Percentiles rank a stretch among this genome's conserved stretches.
These are phyloP conservation scores for Steccherinum ochraceum DNA, from an alignment of 768 basidiomycete species.

Conservation along the genomic window DNA sequence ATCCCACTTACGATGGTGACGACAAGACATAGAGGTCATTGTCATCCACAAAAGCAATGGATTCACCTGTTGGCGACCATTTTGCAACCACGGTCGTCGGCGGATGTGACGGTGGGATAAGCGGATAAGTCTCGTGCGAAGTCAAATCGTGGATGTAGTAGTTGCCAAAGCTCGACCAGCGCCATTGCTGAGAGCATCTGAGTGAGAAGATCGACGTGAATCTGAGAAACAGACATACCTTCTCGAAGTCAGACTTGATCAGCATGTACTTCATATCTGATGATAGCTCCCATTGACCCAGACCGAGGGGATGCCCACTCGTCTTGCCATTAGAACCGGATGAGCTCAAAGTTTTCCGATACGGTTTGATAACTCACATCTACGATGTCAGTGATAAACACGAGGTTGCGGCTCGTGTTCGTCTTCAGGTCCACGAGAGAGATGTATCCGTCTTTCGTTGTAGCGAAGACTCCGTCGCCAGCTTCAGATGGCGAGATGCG, in stretches of 20 bases:
- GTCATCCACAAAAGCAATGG: constrained; percentile 77
- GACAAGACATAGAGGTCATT: constrained; percentile 89
- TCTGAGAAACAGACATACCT: constrained; percentile 38
- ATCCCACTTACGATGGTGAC: constrained; percentile 47
- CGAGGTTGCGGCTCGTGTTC: constrained; percentile 58
- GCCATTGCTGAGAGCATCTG: constrained; percentile 94
- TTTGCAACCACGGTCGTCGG: constrained; percentile 72
- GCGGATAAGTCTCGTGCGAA: constrained; percentile 60
- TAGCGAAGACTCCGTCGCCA: constrained; percentile 89
- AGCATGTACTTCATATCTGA: constrained; percentile 89
- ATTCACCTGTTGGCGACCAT: constrained; percentile 82
- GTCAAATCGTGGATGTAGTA: constrained; percentile 87
- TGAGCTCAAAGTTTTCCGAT: background rate
- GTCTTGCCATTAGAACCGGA: constrained; percentile 33
- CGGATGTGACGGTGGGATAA: constrained; percentile 62
- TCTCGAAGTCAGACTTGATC: constrained; percentile 65
- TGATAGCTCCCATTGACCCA: constrained; percentile 76
- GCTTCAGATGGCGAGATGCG: constrained; percentile 38
- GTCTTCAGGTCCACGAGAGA: constrained; percentile 76
- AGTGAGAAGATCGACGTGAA: constrained; percentile 1
- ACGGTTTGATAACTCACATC: constrained; percentile 42
- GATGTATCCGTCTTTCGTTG: constrained; percentile 55
- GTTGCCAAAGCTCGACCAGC: constrained; percentile 84
- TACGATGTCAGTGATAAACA: constrained; percentile 50
- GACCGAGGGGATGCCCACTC: constrained; percentile 37